Conservation (phyloP, 306 rosid species). For the Castanea mollissima region DNA sequence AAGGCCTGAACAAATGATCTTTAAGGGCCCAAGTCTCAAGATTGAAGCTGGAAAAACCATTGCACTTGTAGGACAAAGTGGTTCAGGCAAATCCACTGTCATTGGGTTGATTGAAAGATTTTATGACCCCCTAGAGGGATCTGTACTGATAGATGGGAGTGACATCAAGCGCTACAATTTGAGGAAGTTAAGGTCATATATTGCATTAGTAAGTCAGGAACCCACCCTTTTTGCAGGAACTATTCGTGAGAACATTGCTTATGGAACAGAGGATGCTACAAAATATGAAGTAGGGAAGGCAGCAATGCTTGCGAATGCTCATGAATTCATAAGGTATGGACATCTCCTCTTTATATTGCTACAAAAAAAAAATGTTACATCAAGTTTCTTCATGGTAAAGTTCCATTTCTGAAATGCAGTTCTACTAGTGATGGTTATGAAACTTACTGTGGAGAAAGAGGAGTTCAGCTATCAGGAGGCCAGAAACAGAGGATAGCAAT, state of each 20-base stretch:
- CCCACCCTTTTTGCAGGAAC: slow-evolving; percentile 76
- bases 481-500: slow-evolving; percentile 85
- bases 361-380: not conserved
- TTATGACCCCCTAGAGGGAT: slow-evolving; percentile 65
- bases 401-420: slow-evolving; percentile 32
- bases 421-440: slow-evolving; percentile 70
- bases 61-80: slow-evolving; percentile 81
- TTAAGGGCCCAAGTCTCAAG: slow-evolving; percentile 53
- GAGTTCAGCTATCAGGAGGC: slow-evolving; percentile 79
- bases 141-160: slow-evolving; percentile 46
- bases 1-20: slow-evolving; percentile 68
- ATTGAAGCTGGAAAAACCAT: slow-evolving; percentile 64
- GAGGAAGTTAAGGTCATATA: slow-evolving; percentile 59
- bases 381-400: not conserved
- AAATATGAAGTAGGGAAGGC: slow-evolving; percentile 64
- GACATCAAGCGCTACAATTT: slow-evolving; percentile 52
- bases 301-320: slow-evolving; percentile 66
- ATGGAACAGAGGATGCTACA: slow-evolving; percentile 51
- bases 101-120: slow-evolving; percentile 79
- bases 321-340: slow-evolving; percentile 67
- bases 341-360: not conserved
- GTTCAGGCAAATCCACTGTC: slow-evolving; percentile 81
- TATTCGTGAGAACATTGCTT: slow-evolving; percentile 64
- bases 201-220: slow-evolving; percentile 80
- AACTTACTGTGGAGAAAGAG: slow-evolving; percentile 76